phyloP scores from a whole-genome alignment of 371 early-diverging fungal genomes.

The Mucor ambiguus region DNA sequence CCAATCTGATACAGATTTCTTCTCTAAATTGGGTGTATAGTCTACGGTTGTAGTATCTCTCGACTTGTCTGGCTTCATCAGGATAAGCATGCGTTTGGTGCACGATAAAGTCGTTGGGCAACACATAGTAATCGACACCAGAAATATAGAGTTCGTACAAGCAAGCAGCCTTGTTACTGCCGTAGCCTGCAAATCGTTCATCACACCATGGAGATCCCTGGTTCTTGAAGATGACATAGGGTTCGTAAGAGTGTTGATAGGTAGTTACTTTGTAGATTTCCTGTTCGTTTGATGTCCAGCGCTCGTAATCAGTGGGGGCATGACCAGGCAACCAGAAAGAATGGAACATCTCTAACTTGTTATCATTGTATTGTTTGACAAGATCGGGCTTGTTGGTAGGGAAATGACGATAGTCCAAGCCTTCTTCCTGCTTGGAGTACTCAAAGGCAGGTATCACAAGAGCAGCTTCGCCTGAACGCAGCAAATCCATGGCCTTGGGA shows the following conservation, averaged over 20 bases:
- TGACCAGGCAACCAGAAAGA: slow-evolving; percentile 59
- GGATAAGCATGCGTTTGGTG: slow-evolving; percentile 67
- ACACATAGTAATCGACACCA: slow-evolving; percentile 60
- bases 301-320: slow-evolving; percentile 57
- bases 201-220: slow-evolving; percentile 65
- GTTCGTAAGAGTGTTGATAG: slow-evolving; percentile 63
- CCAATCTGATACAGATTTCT: slow-evolving; percentile 61
- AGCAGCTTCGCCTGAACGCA: slow-evolving; percentile 47
- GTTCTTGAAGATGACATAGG: slow-evolving; percentile 59
- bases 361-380: slow-evolving; percentile 33
- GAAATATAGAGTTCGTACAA: slow-evolving; percentile 64
- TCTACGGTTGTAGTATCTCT: slow-evolving; percentile 63
- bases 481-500: slow-evolving; percentile 34
- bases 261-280: slow-evolving; percentile 53
- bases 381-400: slow-evolving; percentile 49
- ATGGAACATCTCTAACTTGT: slow-evolving; percentile 58
- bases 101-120: slow-evolving; percentile 62
- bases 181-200: slow-evolving; percentile 68
- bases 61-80: slow-evolving; percentile 53
- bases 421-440: slow-evolving; percentile 53
- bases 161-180: slow-evolving; percentile 70
- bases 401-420: slow-evolving; percentile 50
- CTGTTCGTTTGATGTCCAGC: slow-evolving; percentile 39
- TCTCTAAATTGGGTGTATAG: slow-evolving; percentile 62
- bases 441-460: slow-evolving; percentile 66